Conservation (phyloP, 306 rosid genomes). For the Sphenostylis stenocarpa region DNA sequence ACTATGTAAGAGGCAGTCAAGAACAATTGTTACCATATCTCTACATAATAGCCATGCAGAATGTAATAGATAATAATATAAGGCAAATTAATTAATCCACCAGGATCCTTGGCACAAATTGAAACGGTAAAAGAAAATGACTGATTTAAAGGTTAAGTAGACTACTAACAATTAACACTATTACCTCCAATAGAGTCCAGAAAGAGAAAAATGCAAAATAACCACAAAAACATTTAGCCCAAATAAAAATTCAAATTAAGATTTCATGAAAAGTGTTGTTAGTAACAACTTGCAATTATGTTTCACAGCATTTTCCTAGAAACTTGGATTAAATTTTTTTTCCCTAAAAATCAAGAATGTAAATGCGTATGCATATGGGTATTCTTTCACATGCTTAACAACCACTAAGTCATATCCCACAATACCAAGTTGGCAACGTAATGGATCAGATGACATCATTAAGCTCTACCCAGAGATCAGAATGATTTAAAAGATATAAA, state of each 20-base stretch:
- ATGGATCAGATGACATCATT: background rate
- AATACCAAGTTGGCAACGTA: background rate
- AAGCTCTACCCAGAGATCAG: background rate
- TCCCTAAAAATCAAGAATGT: background rate
- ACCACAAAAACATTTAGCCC: background rate
- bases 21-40: background rate
- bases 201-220: background rate
- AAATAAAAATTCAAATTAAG: background rate
- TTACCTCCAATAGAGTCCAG: background rate
- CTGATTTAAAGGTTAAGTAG: background rate
- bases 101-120: background rate
- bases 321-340: background rate
- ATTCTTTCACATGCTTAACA: slow-evolving; percentile 2
- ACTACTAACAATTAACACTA: background rate
- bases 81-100: background rate
- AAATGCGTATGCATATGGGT: background rate
- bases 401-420: background rate
- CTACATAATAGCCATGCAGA: slow-evolving; percentile 3
- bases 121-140: slow-evolving; percentile 15
- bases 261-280: background rate
- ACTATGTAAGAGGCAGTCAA: background rate
- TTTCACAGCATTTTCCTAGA: slow-evolving; percentile 5
- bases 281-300: background rate
- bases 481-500: background rate
- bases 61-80: slow-evolving; percentile 21